phyloP scores from a whole-genome alignment of 345 rosid genomes.

The Lepidium didymum region DNA sequence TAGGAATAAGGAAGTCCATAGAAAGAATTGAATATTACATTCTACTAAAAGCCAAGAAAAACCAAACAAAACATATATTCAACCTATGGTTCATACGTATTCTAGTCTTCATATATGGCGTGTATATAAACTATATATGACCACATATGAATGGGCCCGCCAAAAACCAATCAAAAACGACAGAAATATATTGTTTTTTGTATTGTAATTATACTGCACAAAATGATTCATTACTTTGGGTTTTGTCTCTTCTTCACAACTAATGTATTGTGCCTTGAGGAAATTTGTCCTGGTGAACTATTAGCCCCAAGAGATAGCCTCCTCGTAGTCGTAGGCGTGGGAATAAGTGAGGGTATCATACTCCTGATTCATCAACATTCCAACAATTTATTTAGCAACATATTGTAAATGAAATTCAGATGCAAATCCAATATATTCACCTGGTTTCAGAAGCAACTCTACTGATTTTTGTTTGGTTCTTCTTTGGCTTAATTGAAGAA shows the following conservation, averaged over 20 bases:
- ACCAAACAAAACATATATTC: constrained; percentile 5
- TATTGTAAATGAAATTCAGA: neutral
- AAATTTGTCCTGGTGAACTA: constrained; percentile 25
- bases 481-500: constrained; percentile 42
- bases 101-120: constrained; percentile 16
- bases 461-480: constrained; percentile 36
- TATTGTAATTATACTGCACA: neutral
- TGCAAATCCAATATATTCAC: neutral
- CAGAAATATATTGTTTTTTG: neutral
- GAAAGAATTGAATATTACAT: neutral
- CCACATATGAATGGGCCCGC: constrained; percentile 17
- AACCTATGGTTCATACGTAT: constrained; percentile 13
- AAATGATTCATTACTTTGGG: constrained; percentile 15
- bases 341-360: constrained; percentile 63
- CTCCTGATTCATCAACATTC: constrained; percentile 41
- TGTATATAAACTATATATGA: neutral
- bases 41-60: neutral
- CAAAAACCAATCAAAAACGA: neutral
- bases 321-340: constrained; percentile 52
- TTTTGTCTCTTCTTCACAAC: constrained; percentile 26
- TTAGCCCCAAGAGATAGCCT: constrained; percentile 30
- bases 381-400: neutral
- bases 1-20: neutral
- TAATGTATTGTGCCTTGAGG: constrained; percentile 19
- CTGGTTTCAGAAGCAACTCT: constrained; percentile 37